Conservation (phyloP, 2,329 filamentous ascomycete species). For the Rhexocercosporidium sp. region DNA sequence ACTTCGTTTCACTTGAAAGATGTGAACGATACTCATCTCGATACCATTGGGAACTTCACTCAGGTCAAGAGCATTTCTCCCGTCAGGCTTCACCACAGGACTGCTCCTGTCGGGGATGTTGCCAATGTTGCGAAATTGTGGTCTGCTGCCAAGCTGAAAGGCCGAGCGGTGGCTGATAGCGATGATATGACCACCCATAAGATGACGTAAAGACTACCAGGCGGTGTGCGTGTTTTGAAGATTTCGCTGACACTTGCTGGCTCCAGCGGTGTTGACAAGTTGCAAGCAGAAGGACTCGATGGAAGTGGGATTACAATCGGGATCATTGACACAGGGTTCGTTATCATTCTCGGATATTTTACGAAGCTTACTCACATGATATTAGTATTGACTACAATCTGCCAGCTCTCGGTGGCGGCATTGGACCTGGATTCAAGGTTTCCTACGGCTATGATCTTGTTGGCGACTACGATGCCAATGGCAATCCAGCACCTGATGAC, state of each 20-base stretch:
- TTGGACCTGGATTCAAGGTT: slow-evolving; percentile 13
- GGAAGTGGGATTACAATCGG: slow-evolving; percentile 11
- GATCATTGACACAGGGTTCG: slow-evolving; percentile 10
- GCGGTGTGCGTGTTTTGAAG: background rate
- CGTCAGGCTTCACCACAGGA: slow-evolving; percentile 4
- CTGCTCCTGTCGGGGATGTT: background rate
- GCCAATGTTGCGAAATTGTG: background rate
- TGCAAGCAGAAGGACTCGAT: slow-evolving; percentile 9
- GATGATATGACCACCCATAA: slow-evolving; percentile 4
- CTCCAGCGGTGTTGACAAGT: slow-evolving; percentile 9
- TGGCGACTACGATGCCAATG: slow-evolving; percentile 1
- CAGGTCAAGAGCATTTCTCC: slow-evolving; percentile 16
- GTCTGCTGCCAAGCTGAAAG: slow-evolving; percentile 6
- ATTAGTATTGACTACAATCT: slow-evolving; percentile 6
- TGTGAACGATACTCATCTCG: slow-evolving; percentile 2
- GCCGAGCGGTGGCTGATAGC: background rate
- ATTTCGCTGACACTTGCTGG: background rate
- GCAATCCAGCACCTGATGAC: slow-evolving; percentile 4
- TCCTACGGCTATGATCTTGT: slow-evolving; percentile 10
- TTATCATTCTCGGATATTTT: background rate
- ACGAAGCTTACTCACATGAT: background rate
- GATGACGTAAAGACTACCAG: background rate
- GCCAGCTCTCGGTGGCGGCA: slow-evolving; percentile 8
- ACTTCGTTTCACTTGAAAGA: slow-evolving; percentile 1
- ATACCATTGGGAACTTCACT: slow-evolving; percentile 12